Conservation (phyloP, 2,329 filamentous ascomycete species). For the Madurella fahalii region DNA sequence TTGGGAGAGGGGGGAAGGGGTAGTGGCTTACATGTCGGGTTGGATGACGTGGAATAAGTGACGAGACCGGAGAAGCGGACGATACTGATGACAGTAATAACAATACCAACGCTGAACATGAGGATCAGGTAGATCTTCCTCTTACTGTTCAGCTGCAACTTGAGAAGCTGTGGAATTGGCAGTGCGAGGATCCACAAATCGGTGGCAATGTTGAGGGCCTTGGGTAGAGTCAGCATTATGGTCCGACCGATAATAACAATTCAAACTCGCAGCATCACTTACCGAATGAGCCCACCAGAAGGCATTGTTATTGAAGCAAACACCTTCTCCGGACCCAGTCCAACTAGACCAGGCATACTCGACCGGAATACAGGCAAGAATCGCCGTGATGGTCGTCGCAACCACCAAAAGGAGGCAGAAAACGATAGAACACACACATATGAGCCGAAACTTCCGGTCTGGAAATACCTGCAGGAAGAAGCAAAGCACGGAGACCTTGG, state of each 20-base stretch:
- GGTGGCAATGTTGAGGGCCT: neutral
- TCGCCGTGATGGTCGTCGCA: neutral
- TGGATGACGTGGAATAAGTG: neutral
- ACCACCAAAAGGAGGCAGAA: neutral
- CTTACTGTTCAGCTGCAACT: neutral
- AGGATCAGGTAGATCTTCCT: conserved; percentile 1
- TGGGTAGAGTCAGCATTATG: neutral
- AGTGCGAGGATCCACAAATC: conserved; percentile 1
- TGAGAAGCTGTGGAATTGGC: conserved; percentile 3
- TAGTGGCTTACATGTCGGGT: conserved; percentile 2
- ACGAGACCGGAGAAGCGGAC: conserved; percentile 1
- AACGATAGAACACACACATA: neutral
- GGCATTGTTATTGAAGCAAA: neutral
- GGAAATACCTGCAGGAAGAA: conserved; percentile 1
- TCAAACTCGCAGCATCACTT: neutral
- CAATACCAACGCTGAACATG: conserved; percentile 3
- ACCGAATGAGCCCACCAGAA: conserved; percentile 4
- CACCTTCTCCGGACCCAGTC: neutral
- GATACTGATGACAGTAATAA: conserved; percentile 4
- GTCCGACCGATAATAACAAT: too few species aligned
- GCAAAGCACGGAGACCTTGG: neutral
- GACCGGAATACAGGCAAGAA: neutral
- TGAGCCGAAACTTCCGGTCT: neutral
- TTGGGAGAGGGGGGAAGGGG: too few species aligned
- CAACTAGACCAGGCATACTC: neutral